Conservation (phyloP, 2,329 filamentous ascomycete genomes). For the Ceratocystis albifundus region DNA sequence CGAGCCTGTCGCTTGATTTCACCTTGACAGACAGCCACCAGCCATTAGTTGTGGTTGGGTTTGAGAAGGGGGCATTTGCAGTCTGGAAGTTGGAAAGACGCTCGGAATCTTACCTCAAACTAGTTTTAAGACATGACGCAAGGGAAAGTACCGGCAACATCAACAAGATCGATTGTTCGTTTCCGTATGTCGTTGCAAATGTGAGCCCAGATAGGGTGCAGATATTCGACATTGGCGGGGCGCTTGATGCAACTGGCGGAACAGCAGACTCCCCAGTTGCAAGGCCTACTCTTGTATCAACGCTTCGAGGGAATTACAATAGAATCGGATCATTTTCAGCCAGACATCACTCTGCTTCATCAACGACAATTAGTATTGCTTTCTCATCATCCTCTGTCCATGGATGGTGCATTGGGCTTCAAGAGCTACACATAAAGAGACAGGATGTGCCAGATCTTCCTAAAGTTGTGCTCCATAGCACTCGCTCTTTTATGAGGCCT, state of each 20-base stretch:
- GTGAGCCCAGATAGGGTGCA: background rate
- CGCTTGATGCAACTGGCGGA: background rate
- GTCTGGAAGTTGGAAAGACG: background rate
- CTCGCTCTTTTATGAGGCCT: background rate
- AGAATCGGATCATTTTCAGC: background rate
- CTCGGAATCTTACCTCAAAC: background rate
- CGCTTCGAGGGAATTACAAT: background rate
- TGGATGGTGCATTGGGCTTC: constrained; percentile 85
- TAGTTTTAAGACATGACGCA: background rate
- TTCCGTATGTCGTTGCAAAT: background rate
- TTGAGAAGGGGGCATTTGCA: background rate
- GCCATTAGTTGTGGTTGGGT: background rate
- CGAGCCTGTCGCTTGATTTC: constrained; percentile 2
- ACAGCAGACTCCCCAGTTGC: background rate
- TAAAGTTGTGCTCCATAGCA: background rate
- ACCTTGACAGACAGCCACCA: background rate
- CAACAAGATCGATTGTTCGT: background rate
- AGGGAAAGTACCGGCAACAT: background rate
- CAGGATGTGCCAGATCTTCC: background rate
- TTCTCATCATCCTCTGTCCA: constrained; percentile 69
- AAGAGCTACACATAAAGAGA: constrained; percentile 60
- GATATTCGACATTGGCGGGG: background rate
- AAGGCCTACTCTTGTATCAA: background rate
- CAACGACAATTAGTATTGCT: constrained; percentile 70
- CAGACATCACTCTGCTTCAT: constrained; percentile 37